Percentiles rank a stretch among this genome's conserved stretches.
phyloP scores from a whole-genome alignment of 164 flowering plant genomes.

The Nymphaea thermarum region DNA sequence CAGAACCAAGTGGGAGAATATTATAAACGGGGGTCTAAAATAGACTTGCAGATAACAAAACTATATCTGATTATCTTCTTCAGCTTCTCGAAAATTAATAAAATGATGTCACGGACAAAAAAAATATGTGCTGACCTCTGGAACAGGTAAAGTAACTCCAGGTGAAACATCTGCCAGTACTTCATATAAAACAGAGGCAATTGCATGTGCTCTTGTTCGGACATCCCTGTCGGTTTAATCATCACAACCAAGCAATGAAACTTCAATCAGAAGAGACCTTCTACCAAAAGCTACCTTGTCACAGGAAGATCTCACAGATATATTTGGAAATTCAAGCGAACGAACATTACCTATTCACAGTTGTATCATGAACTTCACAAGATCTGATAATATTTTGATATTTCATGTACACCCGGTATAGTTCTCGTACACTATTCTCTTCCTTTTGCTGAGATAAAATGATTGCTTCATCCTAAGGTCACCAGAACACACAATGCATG shows the following conservation, averaged over 20 bases:
- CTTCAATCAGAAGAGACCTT: neutral
- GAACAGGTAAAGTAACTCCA: constrained; percentile 53
- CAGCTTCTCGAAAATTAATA: too few relatives aligned
- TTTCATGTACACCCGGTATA: constrained; percentile 41
- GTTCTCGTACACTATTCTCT: constrained; percentile 61
- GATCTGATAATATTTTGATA: constrained; percentile 42
- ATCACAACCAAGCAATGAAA: neutral
- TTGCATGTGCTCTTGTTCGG: constrained; percentile 41
- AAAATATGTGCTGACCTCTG: neutral
- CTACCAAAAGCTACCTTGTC: neutral
- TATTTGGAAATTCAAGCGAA: neutral
- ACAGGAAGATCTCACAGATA: neutral
- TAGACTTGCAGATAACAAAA: constrained; percentile 22
- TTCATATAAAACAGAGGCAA: constrained; percentile 66
- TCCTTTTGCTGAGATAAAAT: constrained; percentile 45
- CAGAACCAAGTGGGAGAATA: constrained; percentile 84
- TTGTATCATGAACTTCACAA: constrained; percentile 28
- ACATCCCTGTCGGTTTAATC: constrained; percentile 28
- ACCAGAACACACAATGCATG: constrained; percentile 3
- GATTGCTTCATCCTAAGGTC: constrained; percentile 49
- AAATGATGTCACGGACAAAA: neutral
- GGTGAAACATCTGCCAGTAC: constrained; percentile 43
- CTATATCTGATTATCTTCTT: neutral
- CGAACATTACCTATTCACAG: constrained; percentile 38
- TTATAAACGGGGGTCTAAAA: constrained; percentile 52